Conservation (phyloP, 176 grass and related monocot genomes). For the Themeda triandra region DNA sequence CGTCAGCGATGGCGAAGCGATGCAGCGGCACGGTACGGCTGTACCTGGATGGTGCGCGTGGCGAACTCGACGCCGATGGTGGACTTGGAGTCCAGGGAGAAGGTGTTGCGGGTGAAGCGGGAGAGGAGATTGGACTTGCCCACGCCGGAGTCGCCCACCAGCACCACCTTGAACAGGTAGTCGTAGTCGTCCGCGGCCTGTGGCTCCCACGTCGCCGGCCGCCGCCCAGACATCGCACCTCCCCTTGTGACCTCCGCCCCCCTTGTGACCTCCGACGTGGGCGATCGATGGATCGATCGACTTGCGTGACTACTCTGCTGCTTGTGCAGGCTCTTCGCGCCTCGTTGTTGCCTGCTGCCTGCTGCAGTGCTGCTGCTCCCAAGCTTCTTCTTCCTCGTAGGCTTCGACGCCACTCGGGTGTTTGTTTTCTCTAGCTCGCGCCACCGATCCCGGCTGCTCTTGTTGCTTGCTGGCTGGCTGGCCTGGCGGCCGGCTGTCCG, state of each 20-base stretch:
- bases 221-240: neutral
- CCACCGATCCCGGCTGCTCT: neutral
- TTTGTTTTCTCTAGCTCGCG: neutral
- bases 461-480: neutral
- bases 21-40: no score
- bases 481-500: neutral
- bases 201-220: slow-evolving; percentile 55
- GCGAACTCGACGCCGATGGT: slow-evolving; percentile 95
- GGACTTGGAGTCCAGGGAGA: slow-evolving; percentile 89
- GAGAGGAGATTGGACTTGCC: slow-evolving; percentile 91
- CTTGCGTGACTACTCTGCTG: neutral
- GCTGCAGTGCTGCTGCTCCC: no score
- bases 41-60: slow-evolving; percentile 70
- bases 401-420: neutral
- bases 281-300: no score
- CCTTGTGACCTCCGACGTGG: no score
- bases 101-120: slow-evolving; percentile 77
- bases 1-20: no score
- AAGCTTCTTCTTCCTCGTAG: neutral
- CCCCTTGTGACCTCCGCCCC: no score
- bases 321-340: no score
- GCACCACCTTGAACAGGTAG: slow-evolving; percentile 88
- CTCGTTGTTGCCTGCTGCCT: neutral
- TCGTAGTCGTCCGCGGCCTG: slow-evolving; percentile 78
- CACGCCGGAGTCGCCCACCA: slow-evolving; percentile 85